Percentiles rank a stretch among this genome's conserved stretches.
Conservation (phyloP, 2,329 filamentous ascomycete species). For the Fusarium lyarnte region DNA sequence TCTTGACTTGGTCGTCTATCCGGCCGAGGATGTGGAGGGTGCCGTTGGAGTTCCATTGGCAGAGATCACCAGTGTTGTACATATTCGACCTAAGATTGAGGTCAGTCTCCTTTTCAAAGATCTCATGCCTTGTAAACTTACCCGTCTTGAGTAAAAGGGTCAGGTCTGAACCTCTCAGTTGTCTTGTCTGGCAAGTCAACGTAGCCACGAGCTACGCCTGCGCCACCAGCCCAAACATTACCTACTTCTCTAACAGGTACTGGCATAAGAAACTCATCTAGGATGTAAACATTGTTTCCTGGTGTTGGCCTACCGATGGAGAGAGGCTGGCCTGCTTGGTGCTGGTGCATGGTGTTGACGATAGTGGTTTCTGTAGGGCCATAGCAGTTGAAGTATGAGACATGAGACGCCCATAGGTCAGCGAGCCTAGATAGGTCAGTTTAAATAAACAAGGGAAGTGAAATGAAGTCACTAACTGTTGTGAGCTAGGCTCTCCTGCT, state of each 20-base stretch:
- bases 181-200: constrained; percentile 63
- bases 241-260: constrained; percentile 60
- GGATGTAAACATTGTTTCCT: constrained; percentile 65
- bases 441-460: accelerated
- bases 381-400: constrained; percentile 64
- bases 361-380: constrained; percentile 70
- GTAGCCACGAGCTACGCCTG: constrained; percentile 64
- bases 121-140: constrained; percentile 43
- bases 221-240: constrained; percentile 65
- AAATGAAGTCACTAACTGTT: constrained; percentile 46
- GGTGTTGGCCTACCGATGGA: constrained; percentile 65
- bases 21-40: constrained; percentile 65
- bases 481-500: constrained; percentile 62
- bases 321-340: constrained; percentile 55
- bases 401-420: constrained; percentile 61
- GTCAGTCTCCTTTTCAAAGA: not conserved
- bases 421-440: constrained; percentile 51
- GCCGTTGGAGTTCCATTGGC: constrained; percentile 62
- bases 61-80: constrained; percentile 70
- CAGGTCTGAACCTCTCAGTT: constrained; percentile 57
- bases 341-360: constrained; percentile 60
- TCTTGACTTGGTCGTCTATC: constrained; percentile 68
- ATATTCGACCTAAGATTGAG: constrained; percentile 49
- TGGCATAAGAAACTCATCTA: constrained; percentile 57
- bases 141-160: constrained; percentile 62